Evolutionary conservation across 2,329 filamentous ascomycete genomes (phyloP).

Genomic region (Aspergillus neotritici): DNA sequence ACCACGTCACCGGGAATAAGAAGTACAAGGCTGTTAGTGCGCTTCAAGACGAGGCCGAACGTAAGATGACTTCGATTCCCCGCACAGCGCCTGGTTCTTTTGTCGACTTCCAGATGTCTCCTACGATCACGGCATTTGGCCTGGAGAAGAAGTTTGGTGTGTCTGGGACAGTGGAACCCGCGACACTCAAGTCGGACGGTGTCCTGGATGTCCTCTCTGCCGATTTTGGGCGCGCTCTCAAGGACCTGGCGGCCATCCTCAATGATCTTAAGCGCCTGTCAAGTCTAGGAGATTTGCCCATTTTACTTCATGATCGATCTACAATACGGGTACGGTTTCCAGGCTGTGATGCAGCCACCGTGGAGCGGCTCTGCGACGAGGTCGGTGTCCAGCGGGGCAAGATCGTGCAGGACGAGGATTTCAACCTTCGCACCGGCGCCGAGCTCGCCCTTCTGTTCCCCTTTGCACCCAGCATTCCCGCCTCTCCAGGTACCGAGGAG

Average conservation of each 20-base stretch:
- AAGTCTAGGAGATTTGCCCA: conserved; percentile 73
- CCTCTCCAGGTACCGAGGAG: conserved; percentile 39
- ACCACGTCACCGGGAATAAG: conserved; percentile 63
- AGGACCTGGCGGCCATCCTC: conserved; percentile 73
- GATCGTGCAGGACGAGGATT: conserved; percentile 72
- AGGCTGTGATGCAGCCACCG: conserved; percentile 76
- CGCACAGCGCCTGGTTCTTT: conserved; percentile 64
- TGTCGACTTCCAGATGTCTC: conserved; percentile 82
- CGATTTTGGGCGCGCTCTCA: conserved; percentile 81
- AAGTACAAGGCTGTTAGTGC: conserved; percentile 71
- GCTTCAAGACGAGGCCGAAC: conserved; percentile 66
- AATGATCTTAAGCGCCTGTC: conserved; percentile 76
- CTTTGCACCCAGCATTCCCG: conserved; percentile 62
- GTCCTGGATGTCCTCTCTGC: conserved; percentile 78
- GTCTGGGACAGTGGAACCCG: conserved; percentile 35
- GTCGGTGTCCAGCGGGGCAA: conserved; percentile 75
- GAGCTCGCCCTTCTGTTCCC: conserved; percentile 77
- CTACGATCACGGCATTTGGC: conserved; percentile 80
- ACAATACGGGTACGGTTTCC: conserved; percentile 80
- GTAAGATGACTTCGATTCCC: conserved; percentile 56
- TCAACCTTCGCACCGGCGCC: conserved; percentile 61
- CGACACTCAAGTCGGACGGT: conserved; percentile 72
- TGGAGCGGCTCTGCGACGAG: conserved; percentile 80
- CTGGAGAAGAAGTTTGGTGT: conserved; percentile 26
- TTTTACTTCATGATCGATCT: conserved; percentile 63